Conservation (phyloP, 805 yeast species). For the Wickerhamomyces chaumierensis region DNA sequence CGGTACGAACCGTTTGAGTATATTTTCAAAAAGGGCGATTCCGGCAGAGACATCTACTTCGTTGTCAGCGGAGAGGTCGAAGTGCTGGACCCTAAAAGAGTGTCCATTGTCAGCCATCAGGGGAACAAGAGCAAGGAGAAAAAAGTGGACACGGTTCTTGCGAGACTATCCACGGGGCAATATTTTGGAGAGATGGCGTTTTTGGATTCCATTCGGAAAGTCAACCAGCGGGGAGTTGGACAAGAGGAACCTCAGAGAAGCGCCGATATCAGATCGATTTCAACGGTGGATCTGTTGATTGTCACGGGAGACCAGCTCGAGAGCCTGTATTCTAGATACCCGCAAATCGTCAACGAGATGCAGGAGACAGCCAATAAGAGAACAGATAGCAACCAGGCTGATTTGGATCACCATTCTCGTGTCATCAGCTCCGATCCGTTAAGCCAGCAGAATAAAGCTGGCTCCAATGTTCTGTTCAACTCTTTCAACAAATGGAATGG, state of each 20-base stretch:
- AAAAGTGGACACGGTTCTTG: conserved; percentile 32
- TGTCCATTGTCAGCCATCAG: conserved; percentile 11
- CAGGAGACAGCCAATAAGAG: conserved; percentile 48
- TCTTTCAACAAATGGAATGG: conserved; percentile 18
- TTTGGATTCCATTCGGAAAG: conserved; percentile 30
- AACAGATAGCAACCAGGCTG: conserved; percentile 19
- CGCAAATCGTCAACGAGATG: conserved; percentile 48
- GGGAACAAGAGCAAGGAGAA: conserved; percentile 8
- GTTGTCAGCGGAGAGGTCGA: conserved; percentile 63
- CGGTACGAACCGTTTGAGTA: conserved; percentile 44
- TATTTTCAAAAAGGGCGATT: conserved; percentile 47
- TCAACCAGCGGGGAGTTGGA: conserved; percentile 9
- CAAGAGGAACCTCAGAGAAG: conserved; percentile 27
- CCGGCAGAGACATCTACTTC: conserved; percentile 55
- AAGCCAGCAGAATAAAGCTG: too few relatives aligned
- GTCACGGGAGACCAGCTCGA: conserved; percentile 45
- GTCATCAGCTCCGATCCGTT: too few relatives aligned
- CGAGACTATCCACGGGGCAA: conserved; percentile 49
- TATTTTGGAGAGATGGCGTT: conserved; percentile 77
- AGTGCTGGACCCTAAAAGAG: conserved; percentile 33
- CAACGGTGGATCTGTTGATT: conserved; percentile 48
- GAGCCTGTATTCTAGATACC: conserved; percentile 44
- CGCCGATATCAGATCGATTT: conserved; percentile 54
- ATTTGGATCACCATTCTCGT: conserved; percentile 1
- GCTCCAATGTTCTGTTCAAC: too few relatives aligned